Evolutionary conservation across 2,329 filamentous ascomycete genomes (phyloP), one percentile per base, ranked within the genome.

Genomic region (Stromatinia cepivora): DNA sequence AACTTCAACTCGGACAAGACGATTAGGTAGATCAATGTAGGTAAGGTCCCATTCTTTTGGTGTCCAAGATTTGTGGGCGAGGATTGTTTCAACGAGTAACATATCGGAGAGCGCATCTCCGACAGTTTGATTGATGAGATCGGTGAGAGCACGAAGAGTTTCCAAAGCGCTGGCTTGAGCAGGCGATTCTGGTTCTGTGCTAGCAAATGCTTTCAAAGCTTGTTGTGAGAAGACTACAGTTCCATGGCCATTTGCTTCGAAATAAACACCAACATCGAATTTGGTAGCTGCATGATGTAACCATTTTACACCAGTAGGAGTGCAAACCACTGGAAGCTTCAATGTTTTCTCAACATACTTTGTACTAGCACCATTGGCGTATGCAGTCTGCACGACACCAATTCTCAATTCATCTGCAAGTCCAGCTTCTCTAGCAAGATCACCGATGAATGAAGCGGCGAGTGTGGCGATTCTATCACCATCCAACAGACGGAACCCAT

Each of bases 121-220:
- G 59, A 98, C 94, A 0, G 95, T 95, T 83, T 99, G 95, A 85
- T 99, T 99, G 84, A 99, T 97, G 72, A 99, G 86, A 75, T 97
- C 92, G 64, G 90, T 90, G 67, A 97, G 86, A 15, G 93, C 94
- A 66, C 87, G 86, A 0, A 99, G 89, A 11, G 90, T 93, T 68
- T 97, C 92, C 20, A 98, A 87, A 2, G 94, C 92, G 75, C 93
- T 91, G 79, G 94, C 92, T 80, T 98, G 94, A 9, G 92, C 94
- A 0, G 95, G 94, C 0, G 93, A 97, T 80, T 96, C 90, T 8
- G 95, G 94, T 78, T 93, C 87, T 71, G 91, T 90, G 76, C 88
- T 90, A 74, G 85, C 86, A 82, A 99, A 96, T 62, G 87, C 86
- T 75, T 90, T 90, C 59, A 94, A 83, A 5, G 94, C 94, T 70